Evolutionary conservation across 768 basidiomycete species (phyloP), one percentile per base, ranked within the genome.

Genomic region (Suillus sp.): DNA sequence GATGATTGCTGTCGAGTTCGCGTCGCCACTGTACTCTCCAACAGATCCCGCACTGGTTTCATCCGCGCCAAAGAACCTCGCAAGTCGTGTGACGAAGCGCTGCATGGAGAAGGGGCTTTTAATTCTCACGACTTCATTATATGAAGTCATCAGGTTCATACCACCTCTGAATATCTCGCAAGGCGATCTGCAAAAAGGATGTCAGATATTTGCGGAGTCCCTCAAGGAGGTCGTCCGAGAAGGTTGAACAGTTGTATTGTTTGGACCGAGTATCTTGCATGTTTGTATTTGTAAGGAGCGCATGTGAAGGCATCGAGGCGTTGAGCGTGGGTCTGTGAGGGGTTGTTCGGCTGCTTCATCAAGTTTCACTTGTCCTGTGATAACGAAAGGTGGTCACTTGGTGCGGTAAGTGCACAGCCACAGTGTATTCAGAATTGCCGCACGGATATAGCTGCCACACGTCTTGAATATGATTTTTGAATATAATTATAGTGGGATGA

Each of bases 61-160:
- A 45, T 67, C 70, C 16, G 79, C 79, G 2, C 81, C 84, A 48
- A 76, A 77, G 69, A 84, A 80, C 71, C 78, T 95, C 63, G 89
- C 94, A 4, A 79, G 80, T 58, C 82, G 89, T 34, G 85, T 97
- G 10, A 83, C 91, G 64, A 86, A 86, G 71, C 86, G 84, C 70
- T 97, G 95, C 75, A 80, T 93, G 65, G 91, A 95, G 72, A 89
- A 92, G 72, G 94, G 92, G 25, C 77, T 98, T 80, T 74, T 97
- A 56, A 85, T 96, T 45, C 80, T 98, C 63, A 96, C 96, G 14
- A 97, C 96, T 30, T 93, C 91, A 58, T 82, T 92, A 30, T 96
- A 91, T 74, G 91, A 96, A 74, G 90, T 90, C 16, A 79, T 97
- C 63, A 82, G 95, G 71, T 97, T 99, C 81, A 98, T 99, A 70